Evolutionary conservation across 2,329 filamentous ascomycete genomes (phyloP).

Genomic region (Phaeosphaeriaceae sp.): DNA sequence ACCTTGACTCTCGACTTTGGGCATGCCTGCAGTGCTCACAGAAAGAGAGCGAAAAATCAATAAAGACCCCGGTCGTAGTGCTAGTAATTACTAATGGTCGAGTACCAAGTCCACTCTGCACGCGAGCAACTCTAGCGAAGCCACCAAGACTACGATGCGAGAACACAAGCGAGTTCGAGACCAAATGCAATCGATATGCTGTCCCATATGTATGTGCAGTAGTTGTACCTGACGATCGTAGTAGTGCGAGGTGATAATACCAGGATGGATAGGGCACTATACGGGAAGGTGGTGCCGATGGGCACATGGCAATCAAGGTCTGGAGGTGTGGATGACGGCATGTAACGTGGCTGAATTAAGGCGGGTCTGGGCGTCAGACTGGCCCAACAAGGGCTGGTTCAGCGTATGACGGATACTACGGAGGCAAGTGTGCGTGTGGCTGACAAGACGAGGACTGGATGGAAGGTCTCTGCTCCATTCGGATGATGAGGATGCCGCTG

Average conservation of each 20-base stretch:
- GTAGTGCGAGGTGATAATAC: slow-evolving; percentile 6
- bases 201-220: neutral
- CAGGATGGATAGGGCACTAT: neutral
- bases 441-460: neutral
- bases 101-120: neutral
- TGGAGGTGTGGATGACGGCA: slow-evolving; percentile 8
- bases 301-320: slow-evolving; percentile 1
- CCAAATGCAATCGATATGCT: neutral
- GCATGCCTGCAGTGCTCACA: neutral
- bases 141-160: neutral
- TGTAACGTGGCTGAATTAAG: slow-evolving; percentile 7
- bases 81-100: neutral
- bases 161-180: neutral
- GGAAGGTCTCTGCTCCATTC: neutral
- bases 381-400: neutral
- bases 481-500: neutral
- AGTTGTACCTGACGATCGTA: slow-evolving; percentile 8
- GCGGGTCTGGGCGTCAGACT: slow-evolving; percentile 4
- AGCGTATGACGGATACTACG: neutral
- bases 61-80: neutral
- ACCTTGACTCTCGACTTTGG: neutral
- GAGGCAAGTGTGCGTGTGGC: neutral
- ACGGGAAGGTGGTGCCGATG: slow-evolving; percentile 6
- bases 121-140: neutral
- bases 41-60: neutral